Percentiles rank a stretch among this genome's conserved stretches.
These are phyloP conservation scores for Xylariaceae sp. DNA, from an alignment of 2,329 filamentous ascomycete genomes.

Conservation along the genomic window DNA sequence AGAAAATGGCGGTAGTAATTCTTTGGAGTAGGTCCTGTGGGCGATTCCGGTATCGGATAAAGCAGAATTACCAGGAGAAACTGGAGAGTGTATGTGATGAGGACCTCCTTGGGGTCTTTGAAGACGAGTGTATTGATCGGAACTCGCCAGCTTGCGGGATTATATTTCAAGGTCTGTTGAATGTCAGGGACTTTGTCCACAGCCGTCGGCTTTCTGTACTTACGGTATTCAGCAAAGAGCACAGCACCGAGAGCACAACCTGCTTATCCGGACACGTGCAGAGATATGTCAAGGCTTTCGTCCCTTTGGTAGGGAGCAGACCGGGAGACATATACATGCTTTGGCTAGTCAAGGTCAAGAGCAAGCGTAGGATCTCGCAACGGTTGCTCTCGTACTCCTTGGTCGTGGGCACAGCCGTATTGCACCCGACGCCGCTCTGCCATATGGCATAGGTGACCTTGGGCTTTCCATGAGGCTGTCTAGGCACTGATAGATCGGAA, in stretches of 20 bases:
- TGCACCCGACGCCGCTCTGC: conserved; percentile 97
- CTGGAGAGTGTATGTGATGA: conserved; percentile 90
- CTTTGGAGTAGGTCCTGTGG: conserved; percentile 63
- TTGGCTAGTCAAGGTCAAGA: conserved; percentile 82
- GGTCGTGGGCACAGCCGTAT: conserved; percentile 79
- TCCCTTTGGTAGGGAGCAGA: conserved; percentile 74
- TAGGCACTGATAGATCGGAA: conserved; percentile 80
- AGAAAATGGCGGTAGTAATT: conserved; percentile 94
- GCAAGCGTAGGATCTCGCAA: conserved; percentile 79
- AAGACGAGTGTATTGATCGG: conserved; percentile 92
- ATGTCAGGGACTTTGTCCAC: background rate
- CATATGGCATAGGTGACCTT: conserved; percentile 94
- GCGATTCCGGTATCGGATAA: conserved; percentile 80
- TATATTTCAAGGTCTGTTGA: conserved; percentile 82
- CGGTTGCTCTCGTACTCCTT: conserved; percentile 92
- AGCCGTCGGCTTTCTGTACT: conserved; percentile 29
- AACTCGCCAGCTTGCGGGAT: conserved; percentile 87
- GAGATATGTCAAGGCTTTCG: conserved; percentile 82
- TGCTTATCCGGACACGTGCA: conserved; percentile 88
- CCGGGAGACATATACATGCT: conserved; percentile 89
- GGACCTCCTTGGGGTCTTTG: conserved; percentile 82
- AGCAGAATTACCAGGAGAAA: conserved; percentile 80
- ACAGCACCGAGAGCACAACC: conserved; percentile 81
- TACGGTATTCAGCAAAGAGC: conserved; percentile 91
- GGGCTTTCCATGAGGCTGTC: conserved; percentile 63